Conservation (phyloP, 805 yeast species). For the Isabelozyma pseudorhagii region DNA sequence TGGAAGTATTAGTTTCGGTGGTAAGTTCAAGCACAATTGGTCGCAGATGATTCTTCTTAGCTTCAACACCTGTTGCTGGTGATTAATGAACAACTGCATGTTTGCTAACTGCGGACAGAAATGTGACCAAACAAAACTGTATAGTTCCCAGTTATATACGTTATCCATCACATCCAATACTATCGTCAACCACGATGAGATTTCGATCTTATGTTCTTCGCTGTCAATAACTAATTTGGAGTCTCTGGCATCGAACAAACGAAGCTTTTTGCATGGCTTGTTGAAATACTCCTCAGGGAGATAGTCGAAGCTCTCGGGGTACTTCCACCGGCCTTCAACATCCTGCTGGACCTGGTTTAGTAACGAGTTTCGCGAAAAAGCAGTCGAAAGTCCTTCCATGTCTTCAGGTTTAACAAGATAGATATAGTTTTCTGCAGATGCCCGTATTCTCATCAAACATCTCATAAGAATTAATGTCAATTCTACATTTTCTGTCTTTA, state of each 20-base stretch:
- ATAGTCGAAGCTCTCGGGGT: slow-evolving; percentile 55
- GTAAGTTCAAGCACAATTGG: slow-evolving; percentile 52
- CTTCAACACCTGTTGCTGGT: slow-evolving; percentile 33
- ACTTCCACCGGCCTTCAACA: slow-evolving; percentile 45
- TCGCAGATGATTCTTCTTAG: slow-evolving; percentile 53
- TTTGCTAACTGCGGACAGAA: slow-evolving; percentile 69
- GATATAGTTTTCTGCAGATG: slow-evolving; percentile 41
- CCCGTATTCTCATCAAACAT: slow-evolving; percentile 53
- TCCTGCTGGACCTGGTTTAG: slow-evolving; percentile 13
- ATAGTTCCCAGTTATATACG: slow-evolving; percentile 67
- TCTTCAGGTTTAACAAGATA: slow-evolving; percentile 54
- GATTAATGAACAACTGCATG: slow-evolving; percentile 46
- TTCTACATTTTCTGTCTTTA: slow-evolving; percentile 29
- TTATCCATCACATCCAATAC: slow-evolving; percentile 48
- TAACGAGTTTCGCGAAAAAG: slow-evolving; percentile 49
- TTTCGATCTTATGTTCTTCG: slow-evolving; percentile 29
- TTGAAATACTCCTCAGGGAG: slow-evolving; percentile 44
- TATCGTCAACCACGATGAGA: slow-evolving; percentile 50
- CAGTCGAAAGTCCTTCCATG: slow-evolving; percentile 63
- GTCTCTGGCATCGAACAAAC: slow-evolving; percentile 8
- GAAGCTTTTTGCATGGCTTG: slow-evolving; percentile 31
- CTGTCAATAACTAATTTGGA: neutral
- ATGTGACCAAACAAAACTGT: slow-evolving; percentile 63
- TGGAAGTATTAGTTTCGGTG: slow-evolving; percentile 40
- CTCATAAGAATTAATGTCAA: slow-evolving; percentile 48